Evolutionary conservation across 768 basidiomycete species (phyloP).

Genomic region (Auriscalpium microsporum): DNA sequence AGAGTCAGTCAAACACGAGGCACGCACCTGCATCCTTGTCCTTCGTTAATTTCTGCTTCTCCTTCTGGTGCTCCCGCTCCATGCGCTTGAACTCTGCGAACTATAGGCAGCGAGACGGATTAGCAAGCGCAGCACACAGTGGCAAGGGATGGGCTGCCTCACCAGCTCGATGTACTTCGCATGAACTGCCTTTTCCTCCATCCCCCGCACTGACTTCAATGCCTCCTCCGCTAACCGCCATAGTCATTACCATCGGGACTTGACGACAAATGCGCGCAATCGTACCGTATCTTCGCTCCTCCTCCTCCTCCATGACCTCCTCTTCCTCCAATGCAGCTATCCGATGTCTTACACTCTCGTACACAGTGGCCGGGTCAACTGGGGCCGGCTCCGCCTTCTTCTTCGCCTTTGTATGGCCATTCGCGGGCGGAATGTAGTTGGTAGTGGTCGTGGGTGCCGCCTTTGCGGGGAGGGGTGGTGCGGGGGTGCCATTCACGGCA

Average conservation of each 20-base stretch:
- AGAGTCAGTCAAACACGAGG: conserved; percentile 3
- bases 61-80: conserved; percentile 85
- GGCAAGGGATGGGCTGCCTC: conserved; percentile 18
- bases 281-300: conserved; percentile 71
- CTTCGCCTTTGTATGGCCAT: conserved; percentile 36
- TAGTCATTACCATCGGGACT: background rate
- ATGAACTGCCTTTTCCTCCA: conserved; percentile 77
- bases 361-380: conserved; percentile 79
- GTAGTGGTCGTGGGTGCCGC: conserved; percentile 24
- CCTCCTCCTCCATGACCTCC: conserved; percentile 80
- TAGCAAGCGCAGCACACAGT: background rate
- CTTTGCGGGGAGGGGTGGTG: conserved; percentile 37
- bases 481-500: conserved; percentile 8
- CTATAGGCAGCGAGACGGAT: conserved; percentile 29
- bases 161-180: conserved; percentile 86
- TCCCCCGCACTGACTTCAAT: conserved; percentile 73
- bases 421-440: conserved; percentile 23
- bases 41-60: conserved; percentile 84
- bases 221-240: conserved; percentile 68
- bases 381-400: conserved; percentile 61
- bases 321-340: conserved; percentile 88
- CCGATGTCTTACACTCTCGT: conserved; percentile 79
- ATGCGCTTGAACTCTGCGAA: conserved; percentile 83
- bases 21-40: conserved; percentile 80
- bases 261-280: conserved; percentile 5